A percentile compares a stretch with the other conserved stretches of the same genome.
These are phyloP conservation scores for Detonula confervacea DNA, from an alignment of 352 stramenopile genomes.

Conservation along the genomic window DNA sequence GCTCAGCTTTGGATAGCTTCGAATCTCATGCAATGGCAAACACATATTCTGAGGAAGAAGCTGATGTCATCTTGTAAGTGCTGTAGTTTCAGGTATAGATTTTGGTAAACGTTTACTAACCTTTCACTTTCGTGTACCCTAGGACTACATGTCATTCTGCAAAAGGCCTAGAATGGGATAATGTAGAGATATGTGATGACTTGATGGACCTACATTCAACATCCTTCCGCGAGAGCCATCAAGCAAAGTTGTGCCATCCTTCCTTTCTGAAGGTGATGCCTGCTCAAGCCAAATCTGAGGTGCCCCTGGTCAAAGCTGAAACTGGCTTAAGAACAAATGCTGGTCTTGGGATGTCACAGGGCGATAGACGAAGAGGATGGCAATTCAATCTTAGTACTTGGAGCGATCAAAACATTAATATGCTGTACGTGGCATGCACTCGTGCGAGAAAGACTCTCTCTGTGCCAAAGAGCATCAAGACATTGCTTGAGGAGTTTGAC, in stretches of 20 bases:
- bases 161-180: slow-evolving; percentile 66
- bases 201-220: slow-evolving; percentile 20
- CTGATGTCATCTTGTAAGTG: slow-evolving; percentile 60
- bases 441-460: slow-evolving; percentile 48
- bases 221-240: slow-evolving; percentile 10
- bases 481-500: slow-evolving; percentile 30
- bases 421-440: slow-evolving; percentile 60
- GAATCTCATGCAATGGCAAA: slow-evolving; percentile 43
- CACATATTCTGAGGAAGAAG: slow-evolving; percentile 42
- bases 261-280: slow-evolving; percentile 6
- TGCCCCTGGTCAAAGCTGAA: too few species aligned
- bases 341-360: neutral
- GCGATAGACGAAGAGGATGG: slow-evolving; percentile 16
- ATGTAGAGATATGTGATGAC: slow-evolving; percentile 58
- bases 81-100: neutral
- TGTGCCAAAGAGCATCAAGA: slow-evolving; percentile 34
- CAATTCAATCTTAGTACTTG: slow-evolving; percentile 29
- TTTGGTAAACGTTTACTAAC: neutral
- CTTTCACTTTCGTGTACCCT: neutral
- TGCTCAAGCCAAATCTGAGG: neutral
- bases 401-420: slow-evolving; percentile 45
- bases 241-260: neutral
- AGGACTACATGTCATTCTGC: slow-evolving; percentile 49
- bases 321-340: too few species aligned
- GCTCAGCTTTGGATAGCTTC: slow-evolving; percentile 37